phyloP scores from a whole-genome alignment of 139 green algal genomes.

The Chlorella vulgaris region DNA sequence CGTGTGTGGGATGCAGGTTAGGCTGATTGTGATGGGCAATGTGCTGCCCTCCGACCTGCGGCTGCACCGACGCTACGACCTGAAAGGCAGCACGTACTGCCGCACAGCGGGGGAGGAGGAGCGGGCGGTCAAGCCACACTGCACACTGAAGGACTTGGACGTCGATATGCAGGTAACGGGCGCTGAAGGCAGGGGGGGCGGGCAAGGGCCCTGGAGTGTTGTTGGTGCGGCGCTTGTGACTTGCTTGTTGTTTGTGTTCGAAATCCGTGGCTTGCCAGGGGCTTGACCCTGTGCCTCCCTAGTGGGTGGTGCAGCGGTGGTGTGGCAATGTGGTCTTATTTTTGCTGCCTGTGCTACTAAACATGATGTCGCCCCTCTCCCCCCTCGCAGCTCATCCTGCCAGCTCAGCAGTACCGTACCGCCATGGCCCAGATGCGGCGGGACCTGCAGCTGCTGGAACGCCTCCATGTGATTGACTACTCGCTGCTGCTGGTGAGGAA shows the following conservation, averaged over 20 bases:
- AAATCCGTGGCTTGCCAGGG: too few relatives aligned
- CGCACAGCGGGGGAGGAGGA: slow-evolving; percentile 30
- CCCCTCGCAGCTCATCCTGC: slow-evolving; percentile 10
- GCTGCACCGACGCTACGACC: slow-evolving; percentile 91
- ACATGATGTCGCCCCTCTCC: background rate
- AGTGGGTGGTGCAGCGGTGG: too few relatives aligned
- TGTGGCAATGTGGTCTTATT: too few relatives aligned
- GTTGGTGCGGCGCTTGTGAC: background rate
- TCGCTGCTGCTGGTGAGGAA: slow-evolving; percentile 77
- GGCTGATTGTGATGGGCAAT: slow-evolving; percentile 98
- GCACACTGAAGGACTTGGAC: slow-evolving; percentile 79
- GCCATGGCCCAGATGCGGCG: slow-evolving; percentile 61
- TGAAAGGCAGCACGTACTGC: slow-evolving; percentile 86
- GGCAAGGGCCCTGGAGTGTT: too few relatives aligned
- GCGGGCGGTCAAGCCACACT: slow-evolving; percentile 1
- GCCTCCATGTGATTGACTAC: slow-evolving; percentile 81
- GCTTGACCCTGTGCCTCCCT: too few relatives aligned
- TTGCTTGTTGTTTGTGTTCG: too few relatives aligned
- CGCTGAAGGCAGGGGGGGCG: background rate
- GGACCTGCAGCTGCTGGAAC: slow-evolving; percentile 68
- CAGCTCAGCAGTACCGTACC: background rate
- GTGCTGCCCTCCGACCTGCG: slow-evolving; percentile 87
- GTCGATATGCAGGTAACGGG: slow-evolving; percentile 53
- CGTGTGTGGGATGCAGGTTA: slow-evolving; percentile 55
- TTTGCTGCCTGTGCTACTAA: background rate